Percentiles rank a stretch among this genome's conserved stretches.
These are phyloP conservation scores for Galerina marginata DNA, from an alignment of 768 basidiomycete species.

Conservation along the genomic window DNA sequence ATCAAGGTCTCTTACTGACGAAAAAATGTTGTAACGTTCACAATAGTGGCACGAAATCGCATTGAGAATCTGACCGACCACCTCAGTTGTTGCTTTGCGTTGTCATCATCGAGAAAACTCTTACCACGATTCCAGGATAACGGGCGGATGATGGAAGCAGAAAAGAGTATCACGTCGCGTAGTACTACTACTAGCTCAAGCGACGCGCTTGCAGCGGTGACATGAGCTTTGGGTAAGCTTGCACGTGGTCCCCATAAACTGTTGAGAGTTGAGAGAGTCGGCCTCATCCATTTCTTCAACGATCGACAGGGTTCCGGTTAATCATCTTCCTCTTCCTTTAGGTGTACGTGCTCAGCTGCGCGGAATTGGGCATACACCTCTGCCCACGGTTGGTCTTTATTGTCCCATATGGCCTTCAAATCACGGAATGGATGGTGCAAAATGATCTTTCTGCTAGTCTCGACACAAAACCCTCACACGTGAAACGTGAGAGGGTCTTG, in stretches of 20 bases:
- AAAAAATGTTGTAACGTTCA: slow-evolving; percentile 37
- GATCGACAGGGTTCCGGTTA: no score
- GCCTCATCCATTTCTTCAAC: no score
- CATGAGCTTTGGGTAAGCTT: not conserved
- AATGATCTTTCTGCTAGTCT: no score
- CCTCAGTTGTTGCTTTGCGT: not conserved
- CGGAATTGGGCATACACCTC: not conserved
- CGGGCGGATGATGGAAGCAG: no score
- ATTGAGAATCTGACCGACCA: slow-evolving; percentile 17
- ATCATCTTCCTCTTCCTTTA: not conserved
- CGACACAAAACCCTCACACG: no score
- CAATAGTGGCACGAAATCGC: slow-evolving; percentile 39
- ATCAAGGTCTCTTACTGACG: slow-evolving; percentile 29
- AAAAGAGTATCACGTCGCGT: not conserved
- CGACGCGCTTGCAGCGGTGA: not conserved
- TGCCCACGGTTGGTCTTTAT: not conserved
- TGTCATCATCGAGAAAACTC: not conserved
- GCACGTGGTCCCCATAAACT: no score
- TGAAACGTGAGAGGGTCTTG: no score
- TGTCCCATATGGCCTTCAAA: not conserved
- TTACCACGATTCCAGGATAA: not conserved
- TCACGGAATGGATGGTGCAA: not conserved
- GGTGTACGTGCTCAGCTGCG: not conserved
- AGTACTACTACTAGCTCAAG: no score
- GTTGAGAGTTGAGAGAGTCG: no score